These are phyloP conservation scores for Gossypium thurberi DNA, from an alignment of 345 rosid genomes.

Conservation along the genomic window DNA sequence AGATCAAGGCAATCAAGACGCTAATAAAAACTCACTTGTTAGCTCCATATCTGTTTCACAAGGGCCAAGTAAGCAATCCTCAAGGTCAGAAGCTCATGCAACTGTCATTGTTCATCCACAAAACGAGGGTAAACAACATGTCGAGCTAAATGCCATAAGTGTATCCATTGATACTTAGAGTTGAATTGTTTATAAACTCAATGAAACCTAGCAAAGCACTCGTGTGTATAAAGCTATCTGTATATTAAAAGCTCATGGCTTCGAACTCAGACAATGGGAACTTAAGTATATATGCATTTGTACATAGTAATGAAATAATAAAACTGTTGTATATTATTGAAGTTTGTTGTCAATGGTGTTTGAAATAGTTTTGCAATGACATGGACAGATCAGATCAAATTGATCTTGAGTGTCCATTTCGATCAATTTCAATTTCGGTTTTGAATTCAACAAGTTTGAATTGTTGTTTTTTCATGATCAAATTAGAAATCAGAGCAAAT, in stretches of 20 bases:
- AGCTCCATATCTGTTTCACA: conserved; percentile 58
- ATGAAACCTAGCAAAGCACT: not conserved
- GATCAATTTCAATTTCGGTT: too few relatives aligned
- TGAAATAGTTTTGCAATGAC: too few relatives aligned
- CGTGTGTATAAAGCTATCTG: not conserved
- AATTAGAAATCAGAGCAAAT: not conserved
- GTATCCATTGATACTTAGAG: conserved; percentile 56
- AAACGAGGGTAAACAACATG: conserved; percentile 57
- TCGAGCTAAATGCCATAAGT: conserved; percentile 67
- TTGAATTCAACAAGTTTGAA: too few relatives aligned
- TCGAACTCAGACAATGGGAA: not conserved
- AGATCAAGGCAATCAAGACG: conserved; percentile 22
- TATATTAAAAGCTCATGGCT: not conserved
- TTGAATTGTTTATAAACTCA: not conserved
- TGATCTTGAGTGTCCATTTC: too few relatives aligned
- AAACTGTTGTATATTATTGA: not conserved
- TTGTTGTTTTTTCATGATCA: not conserved
- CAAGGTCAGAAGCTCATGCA: conserved; percentile 54
- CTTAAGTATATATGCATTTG: not conserved
- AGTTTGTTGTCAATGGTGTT: not conserved
- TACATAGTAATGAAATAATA: not conserved
- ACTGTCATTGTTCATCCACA: conserved; percentile 46
- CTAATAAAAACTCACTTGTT: conserved; percentile 20
- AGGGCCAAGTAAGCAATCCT: conserved; percentile 25
- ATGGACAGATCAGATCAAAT: too few relatives aligned